Conservation (phyloP, 352 stramenopile species). For the Blastocystis sp. region DNA sequence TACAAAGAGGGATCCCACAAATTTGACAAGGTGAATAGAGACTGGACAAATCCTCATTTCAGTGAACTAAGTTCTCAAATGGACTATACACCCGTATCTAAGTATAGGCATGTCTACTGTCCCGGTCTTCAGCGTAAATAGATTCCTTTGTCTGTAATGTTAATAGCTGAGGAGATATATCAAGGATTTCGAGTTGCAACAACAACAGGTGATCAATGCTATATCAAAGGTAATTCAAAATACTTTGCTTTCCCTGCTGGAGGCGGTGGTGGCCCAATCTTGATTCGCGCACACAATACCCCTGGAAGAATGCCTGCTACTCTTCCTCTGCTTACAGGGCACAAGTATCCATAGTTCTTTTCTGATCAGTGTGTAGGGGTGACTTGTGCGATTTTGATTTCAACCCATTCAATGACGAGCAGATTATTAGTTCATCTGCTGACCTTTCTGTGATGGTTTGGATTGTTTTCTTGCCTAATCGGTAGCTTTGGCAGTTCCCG, state of each 20-base stretch:
- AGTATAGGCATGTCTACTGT: conserved; percentile 66
- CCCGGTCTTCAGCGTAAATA: conserved; percentile 23
- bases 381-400: conserved; percentile 97
- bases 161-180: conserved; percentile 70
- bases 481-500: conserved; percentile 95
- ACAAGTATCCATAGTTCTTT: conserved; percentile 77
- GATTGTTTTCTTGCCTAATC: conserved; percentile 57
- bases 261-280: conserved; percentile 77
- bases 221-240: conserved; percentile 99
- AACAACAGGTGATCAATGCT: conserved; percentile 96
- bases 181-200: conserved; percentile 84
- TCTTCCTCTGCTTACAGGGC: conserved; percentile 87
- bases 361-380: conserved; percentile 7
- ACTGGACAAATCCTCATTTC: no score
- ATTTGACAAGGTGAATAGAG: not conserved
- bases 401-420: conserved; percentile 92
- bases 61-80: not conserved
- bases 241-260: conserved; percentile 94
- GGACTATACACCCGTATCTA: conserved; percentile 45
- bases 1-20: not conserved
- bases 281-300: conserved; percentile 68
- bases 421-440: conserved; percentile 67
- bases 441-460: not conserved
- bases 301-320: conserved; percentile 68
- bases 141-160: not conserved